A percentile compares a stretch with the other conserved stretches of the same genome.
Conservation (phyloP, 352 stramenopile genomes). For the Elongisporangium anandrum region DNA sequence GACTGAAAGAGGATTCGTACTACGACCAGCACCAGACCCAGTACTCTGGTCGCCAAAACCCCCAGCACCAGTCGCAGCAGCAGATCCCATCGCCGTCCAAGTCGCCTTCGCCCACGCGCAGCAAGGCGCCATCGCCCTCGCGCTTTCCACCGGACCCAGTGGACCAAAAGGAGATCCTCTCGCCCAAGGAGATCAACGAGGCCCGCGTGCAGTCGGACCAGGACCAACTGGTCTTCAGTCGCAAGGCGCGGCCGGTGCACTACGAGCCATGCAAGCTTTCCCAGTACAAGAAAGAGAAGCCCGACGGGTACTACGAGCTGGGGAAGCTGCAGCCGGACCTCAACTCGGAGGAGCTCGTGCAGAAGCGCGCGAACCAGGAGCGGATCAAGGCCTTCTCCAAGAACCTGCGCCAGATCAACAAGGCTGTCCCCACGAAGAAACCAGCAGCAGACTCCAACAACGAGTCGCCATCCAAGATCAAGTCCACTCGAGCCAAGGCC, state of each 20-base stretch:
- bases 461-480: slow-evolving; percentile 22
- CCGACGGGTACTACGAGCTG: slow-evolving; percentile 80
- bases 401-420: slow-evolving; percentile 77
- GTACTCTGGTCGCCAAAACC: slow-evolving; percentile 9
- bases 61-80: slow-evolving; percentile 1
- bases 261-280: slow-evolving; percentile 84
- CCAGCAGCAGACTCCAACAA: slow-evolving; percentile 16
- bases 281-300: slow-evolving; percentile 87
- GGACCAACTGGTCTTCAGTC: slow-evolving; percentile 76
- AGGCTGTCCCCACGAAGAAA: slow-evolving; percentile 34
- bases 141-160: slow-evolving; percentile 1
- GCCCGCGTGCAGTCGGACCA: slow-evolving; percentile 45
- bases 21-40: slow-evolving; percentile 10
- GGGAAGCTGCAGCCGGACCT: slow-evolving; percentile 87
- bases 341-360: slow-evolving; percentile 71
- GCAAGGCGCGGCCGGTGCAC: slow-evolving; percentile 61
- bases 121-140: slow-evolving; percentile 1
- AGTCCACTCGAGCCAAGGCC: slow-evolving; percentile 67
- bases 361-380: slow-evolving; percentile 75
- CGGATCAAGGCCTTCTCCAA: slow-evolving; percentile 83
- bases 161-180: slow-evolving; percentile 26
- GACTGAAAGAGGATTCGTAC: slow-evolving; percentile 25
- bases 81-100: neutral
- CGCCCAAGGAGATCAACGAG: slow-evolving; percentile 57
- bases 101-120: neutral